phyloP scores from a whole-genome alignment of 2,329 filamentous ascomycete genomes.

The Alternaria viburni region DNA sequence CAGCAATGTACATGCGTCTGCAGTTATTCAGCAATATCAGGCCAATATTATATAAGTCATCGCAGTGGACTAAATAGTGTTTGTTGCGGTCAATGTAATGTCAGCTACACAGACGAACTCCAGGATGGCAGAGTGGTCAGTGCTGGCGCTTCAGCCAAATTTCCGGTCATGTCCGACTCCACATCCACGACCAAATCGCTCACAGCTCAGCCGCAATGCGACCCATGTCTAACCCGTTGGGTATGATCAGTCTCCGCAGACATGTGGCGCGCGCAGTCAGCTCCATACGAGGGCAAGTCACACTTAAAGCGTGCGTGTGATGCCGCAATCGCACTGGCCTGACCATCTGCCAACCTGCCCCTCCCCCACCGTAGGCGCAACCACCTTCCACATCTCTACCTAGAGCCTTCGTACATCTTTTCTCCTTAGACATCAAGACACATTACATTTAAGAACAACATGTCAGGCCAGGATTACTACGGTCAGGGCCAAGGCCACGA shows the following conservation, averaged over 20 bases:
- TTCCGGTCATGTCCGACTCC: slow-evolving; percentile 7
- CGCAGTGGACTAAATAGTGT: too few relatives aligned
- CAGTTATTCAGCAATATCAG: background rate
- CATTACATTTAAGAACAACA: slow-evolving; percentile 1
- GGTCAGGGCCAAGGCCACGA: slow-evolving; percentile 28
- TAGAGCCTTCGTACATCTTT: background rate
- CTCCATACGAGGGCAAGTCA: slow-evolving; percentile 19
- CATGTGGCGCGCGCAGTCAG: slow-evolving; percentile 25
- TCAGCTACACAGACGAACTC: background rate
- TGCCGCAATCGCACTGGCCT: slow-evolving; percentile 22
- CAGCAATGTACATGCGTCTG: background rate
- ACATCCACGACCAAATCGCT: slow-evolving; percentile 8
- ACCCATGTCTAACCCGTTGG: slow-evolving; percentile 17
- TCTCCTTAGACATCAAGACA: background rate
- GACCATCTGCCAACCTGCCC: slow-evolving; percentile 21
- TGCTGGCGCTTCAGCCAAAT: slow-evolving; percentile 9
- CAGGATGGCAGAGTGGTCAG: background rate
- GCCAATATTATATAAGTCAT: background rate
- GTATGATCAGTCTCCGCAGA: slow-evolving; percentile 11
- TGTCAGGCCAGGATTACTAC: slow-evolving; percentile 45
- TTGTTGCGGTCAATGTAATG: background rate
- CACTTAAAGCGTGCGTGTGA: slow-evolving; percentile 31
- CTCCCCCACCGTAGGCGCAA: slow-evolving; percentile 28
- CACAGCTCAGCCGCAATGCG: slow-evolving; percentile 27
- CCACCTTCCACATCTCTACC: slow-evolving; percentile 10